phyloP scores from a whole-genome alignment of 2,329 filamentous ascomycete species.

The Aquanectria penicillioides region DNA sequence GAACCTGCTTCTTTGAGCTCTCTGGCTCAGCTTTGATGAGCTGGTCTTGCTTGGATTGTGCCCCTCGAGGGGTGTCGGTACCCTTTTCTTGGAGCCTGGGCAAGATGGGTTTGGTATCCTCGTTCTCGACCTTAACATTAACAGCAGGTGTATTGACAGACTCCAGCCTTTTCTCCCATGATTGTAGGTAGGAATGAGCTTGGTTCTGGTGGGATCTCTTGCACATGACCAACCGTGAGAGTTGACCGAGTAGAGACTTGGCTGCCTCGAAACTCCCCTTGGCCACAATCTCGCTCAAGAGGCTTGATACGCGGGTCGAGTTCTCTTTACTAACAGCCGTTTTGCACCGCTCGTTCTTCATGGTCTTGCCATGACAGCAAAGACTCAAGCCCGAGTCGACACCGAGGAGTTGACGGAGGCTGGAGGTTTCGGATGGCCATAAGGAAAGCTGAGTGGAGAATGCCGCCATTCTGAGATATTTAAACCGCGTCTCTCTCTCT shows the following conservation, averaged over 20 bases:
- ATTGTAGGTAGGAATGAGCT: background rate
- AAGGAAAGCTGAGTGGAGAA: background rate
- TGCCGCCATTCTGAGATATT: conserved; percentile 12
- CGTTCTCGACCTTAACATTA: conserved; percentile 25
- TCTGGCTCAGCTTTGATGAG: conserved; percentile 8
- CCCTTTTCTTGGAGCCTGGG: background rate
- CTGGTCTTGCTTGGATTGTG: background rate
- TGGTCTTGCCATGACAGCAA: conserved; percentile 26
- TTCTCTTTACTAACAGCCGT: conserved; percentile 4
- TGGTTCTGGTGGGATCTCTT: background rate
- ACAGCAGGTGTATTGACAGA: background rate
- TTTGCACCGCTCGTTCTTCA: conserved; percentile 3
- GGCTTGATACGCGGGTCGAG: conserved; percentile 1
- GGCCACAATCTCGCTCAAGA: conserved; percentile 22
- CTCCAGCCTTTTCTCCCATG: conserved; percentile 29
- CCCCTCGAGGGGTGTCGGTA: background rate
- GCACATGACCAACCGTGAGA: conserved; percentile 36
- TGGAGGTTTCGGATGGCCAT: conserved; percentile 13
- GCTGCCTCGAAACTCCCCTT: conserved; percentile 26
- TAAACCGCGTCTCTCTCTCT: too few relatives aligned
- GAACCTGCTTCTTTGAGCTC: background rate
- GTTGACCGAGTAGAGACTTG: conserved; percentile 18
- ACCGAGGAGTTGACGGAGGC: conserved; percentile 17
- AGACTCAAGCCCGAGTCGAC: background rate
- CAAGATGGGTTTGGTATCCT: background rate